phyloP scores from a whole-genome alignment of 2,329 filamentous ascomycete species.

The Coniochaeta sp. region DNA sequence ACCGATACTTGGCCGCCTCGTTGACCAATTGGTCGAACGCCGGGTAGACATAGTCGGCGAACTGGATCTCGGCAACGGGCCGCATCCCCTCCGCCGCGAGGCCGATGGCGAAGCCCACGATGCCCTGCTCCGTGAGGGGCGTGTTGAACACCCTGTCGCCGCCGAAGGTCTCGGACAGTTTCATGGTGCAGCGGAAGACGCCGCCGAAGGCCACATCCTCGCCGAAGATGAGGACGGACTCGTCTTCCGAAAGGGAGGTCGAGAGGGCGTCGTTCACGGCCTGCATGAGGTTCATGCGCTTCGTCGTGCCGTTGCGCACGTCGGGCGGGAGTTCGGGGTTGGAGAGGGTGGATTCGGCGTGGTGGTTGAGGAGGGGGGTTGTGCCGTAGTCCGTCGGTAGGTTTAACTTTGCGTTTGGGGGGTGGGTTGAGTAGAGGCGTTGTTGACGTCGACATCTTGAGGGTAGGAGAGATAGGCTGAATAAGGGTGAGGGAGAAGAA shows the following conservation, averaged over 20 bases:
- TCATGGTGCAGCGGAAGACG: conserved; percentile 91
- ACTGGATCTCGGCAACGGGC: conserved; percentile 90
- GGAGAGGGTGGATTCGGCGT: conserved; percentile 61
- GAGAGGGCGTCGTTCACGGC: conserved; percentile 86
- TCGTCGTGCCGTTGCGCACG: conserved; percentile 62
- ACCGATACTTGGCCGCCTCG: conserved; percentile 83
- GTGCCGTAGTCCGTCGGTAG: conserved; percentile 80
- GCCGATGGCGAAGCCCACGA: conserved; percentile 89
- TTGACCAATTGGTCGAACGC: conserved; percentile 94
- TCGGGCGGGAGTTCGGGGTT: conserved; percentile 65
- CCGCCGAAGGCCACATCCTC: conserved; percentile 97
- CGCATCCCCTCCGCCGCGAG: conserved; percentile 86
- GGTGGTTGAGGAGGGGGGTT: conserved; percentile 75
- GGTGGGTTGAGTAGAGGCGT: conserved; percentile 46
- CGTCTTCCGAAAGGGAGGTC: conserved; percentile 74
- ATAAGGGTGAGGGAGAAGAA: background rate
- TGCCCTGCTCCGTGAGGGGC: conserved; percentile 87
- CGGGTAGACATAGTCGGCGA: conserved; percentile 89
- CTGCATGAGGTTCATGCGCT: conserved; percentile 89
- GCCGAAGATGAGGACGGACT: conserved; percentile 84
- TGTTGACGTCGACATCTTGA: background rate
- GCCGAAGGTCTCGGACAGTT: conserved; percentile 81
- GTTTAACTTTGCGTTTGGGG: conserved; percentile 64
- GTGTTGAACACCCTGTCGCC: conserved; percentile 92
- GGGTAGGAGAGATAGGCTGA: background rate